A percentile compares a stretch with the other conserved stretches of the same genome.
Conservation (phyloP, 169 alveolate species). For the Eimeria tenella region DNA sequence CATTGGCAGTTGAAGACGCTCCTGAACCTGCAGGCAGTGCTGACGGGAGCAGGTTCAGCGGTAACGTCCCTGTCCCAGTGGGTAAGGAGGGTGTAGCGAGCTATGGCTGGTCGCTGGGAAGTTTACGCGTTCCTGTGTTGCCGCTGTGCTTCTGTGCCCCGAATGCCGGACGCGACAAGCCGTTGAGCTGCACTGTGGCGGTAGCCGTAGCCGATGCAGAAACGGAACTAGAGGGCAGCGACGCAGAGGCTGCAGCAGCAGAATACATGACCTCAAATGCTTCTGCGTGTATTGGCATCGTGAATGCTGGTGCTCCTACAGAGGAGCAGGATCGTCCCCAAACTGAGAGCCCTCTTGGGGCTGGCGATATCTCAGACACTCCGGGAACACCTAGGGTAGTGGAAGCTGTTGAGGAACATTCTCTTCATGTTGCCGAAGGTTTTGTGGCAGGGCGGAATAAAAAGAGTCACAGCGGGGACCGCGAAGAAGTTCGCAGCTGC, state of each 20-base stretch:
- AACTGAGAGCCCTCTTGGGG: neutral
- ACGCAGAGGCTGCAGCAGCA: constrained; percentile 40
- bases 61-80: neutral
- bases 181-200: constrained; percentile 18
- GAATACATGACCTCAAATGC: neutral
- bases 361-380: neutral
- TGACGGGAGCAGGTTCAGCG: neutral
- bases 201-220: constrained; percentile 18
- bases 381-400: constrained; percentile 10
- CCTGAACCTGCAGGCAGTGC: neutral
- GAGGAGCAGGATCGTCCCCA: neutral
- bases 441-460: neutral
- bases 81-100: neutral
- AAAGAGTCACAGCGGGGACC: no score
- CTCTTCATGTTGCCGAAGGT: constrained; percentile 4
- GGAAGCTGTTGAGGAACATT: neutral
- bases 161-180: neutral
- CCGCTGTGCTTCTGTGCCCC: constrained; percentile 14
- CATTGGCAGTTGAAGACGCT: neutral
- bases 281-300: neutral
- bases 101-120: constrained; percentile 10
- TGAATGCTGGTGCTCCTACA: neutral
- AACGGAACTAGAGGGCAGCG: constrained; percentile 45
- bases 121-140: constrained; percentile 18
- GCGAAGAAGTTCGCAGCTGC: no score